phyloP scores from a whole-genome alignment of 805 yeast species.

The Starmerella riodocensis region DNA sequence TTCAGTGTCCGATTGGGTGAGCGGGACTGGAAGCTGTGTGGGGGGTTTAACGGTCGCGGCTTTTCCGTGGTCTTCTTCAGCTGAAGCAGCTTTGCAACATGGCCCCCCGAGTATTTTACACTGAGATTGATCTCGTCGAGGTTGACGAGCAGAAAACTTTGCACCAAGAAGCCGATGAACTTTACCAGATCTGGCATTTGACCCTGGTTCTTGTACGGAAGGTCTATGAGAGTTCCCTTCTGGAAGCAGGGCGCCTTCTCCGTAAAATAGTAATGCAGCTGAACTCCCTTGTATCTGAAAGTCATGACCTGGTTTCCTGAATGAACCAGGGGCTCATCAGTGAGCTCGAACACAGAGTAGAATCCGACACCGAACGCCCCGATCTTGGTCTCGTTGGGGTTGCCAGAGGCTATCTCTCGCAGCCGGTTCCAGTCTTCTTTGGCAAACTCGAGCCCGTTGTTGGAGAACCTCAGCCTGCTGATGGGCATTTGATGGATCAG shows the following conservation, averaged over 20 bases:
- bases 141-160: constrained; percentile 29
- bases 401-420: constrained; percentile 32
- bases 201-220: constrained; percentile 26
- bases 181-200: constrained; percentile 26
- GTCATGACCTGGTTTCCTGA: constrained; percentile 30
- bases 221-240: constrained; percentile 29
- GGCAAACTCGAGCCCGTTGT: constrained; percentile 28
- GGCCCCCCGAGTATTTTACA: constrained; percentile 23
- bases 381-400: constrained; percentile 32
- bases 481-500: constrained; percentile 25
- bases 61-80: constrained; percentile 23
- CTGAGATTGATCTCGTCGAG: constrained; percentile 21
- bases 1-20: constrained; percentile 24
- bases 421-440: constrained; percentile 31
- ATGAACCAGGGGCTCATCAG: constrained; percentile 62
- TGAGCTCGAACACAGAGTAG: constrained; percentile 66
- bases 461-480: constrained; percentile 19
- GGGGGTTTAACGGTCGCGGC: constrained; percentile 18
- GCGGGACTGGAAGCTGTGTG: constrained; percentile 17
- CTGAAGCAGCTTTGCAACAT: constrained; percentile 18
- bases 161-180: constrained; percentile 30
- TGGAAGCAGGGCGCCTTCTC: constrained; percentile 16
- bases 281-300: constrained; percentile 30
- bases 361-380: constrained; percentile 39
- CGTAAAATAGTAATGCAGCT: constrained; percentile 26